These are phyloP conservation scores for Flaveria brownii DNA, from an alignment of 129 eudicot species.

Conservation along the genomic window DNA sequence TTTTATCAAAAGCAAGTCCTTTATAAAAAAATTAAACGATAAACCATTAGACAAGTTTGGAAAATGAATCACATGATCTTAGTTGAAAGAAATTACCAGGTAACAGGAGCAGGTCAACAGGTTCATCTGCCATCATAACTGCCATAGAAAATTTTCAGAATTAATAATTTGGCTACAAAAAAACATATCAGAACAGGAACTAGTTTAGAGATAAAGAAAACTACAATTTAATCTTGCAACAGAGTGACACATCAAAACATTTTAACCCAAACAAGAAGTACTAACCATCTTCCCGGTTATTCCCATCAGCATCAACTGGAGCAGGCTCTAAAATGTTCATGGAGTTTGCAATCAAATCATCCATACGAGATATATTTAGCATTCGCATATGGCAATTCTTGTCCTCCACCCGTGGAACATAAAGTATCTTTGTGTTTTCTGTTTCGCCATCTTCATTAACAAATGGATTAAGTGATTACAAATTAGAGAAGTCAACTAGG, in stretches of 20 bases:
- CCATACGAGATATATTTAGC: slow-evolving; percentile 69
- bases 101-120: slow-evolving; percentile 81
- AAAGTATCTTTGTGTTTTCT: slow-evolving; percentile 55
- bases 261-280: neutral
- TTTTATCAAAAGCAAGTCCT: slow-evolving; percentile 98
- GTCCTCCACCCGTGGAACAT: slow-evolving; percentile 99
- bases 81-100: slow-evolving; percentile 57
- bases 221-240: neutral
- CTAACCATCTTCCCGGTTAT: slow-evolving; percentile 90
- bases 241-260: neutral
- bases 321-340: slow-evolving; percentile 96
- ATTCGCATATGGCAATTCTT: slow-evolving; percentile 89
- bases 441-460: slow-evolving; percentile 54
- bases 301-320: slow-evolving; percentile 77
- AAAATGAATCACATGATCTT: neutral
- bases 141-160: slow-evolving; percentile 19
- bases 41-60: slow-evolving; percentile 18
- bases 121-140: slow-evolving; percentile 90
- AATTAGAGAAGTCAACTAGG: neutral
- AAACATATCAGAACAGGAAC: neutral
- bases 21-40: slow-evolving; percentile 11
- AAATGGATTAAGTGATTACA: slow-evolving; percentile 18
- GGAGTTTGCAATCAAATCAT: slow-evolving; percentile 87
- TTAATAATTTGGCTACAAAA: neutral
- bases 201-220: neutral